Evolutionary conservation across 805 yeast genomes (phyloP).

Genomic region (Cyberlindnera petersonii): DNA sequence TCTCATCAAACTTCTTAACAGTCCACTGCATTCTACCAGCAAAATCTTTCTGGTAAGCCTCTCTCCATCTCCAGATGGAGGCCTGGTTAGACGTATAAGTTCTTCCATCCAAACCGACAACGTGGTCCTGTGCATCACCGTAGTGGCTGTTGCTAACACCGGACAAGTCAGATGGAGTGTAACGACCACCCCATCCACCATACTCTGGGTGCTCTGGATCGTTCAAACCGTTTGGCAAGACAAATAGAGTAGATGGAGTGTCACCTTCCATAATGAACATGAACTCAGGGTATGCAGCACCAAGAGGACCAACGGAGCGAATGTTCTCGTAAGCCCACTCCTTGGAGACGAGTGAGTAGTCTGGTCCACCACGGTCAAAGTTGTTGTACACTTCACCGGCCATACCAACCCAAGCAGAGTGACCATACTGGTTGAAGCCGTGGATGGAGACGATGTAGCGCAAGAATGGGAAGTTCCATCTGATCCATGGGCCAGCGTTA

Average conservation of each 20-base stretch:
- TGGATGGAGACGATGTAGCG: conserved; percentile 28
- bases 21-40: conserved; percentile 34
- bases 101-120: conserved; percentile 5
- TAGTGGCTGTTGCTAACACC: conserved; percentile 19
- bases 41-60: conserved; percentile 30
- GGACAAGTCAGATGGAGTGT: conserved; percentile 23
- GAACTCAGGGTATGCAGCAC: conserved; percentile 25
- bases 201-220: conserved; percentile 29
- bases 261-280: conserved; percentile 32
- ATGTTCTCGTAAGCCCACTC: conserved; percentile 28
- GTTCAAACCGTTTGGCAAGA: conserved; percentile 31
- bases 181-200: conserved; percentile 37
- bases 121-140: conserved; percentile 26
- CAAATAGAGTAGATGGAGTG: conserved; percentile 28
- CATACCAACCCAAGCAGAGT: conserved; percentile 31
- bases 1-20: conserved; percentile 24
- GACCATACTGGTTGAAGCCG: conserved; percentile 30
- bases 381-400: conserved; percentile 27
- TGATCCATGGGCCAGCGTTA: conserved; percentile 32
- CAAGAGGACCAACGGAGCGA: conserved; percentile 27
- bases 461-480: conserved; percentile 27
- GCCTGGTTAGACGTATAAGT: conserved; percentile 26
- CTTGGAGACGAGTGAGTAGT: conserved; percentile 22
- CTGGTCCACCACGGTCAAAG: conserved; percentile 30
- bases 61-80: conserved; percentile 35